Evolutionary conservation across 2,329 filamentous ascomycete species (phyloP), one percentile per base, ranked within the genome.

Genomic region (Grosmannia serpens): DNA sequence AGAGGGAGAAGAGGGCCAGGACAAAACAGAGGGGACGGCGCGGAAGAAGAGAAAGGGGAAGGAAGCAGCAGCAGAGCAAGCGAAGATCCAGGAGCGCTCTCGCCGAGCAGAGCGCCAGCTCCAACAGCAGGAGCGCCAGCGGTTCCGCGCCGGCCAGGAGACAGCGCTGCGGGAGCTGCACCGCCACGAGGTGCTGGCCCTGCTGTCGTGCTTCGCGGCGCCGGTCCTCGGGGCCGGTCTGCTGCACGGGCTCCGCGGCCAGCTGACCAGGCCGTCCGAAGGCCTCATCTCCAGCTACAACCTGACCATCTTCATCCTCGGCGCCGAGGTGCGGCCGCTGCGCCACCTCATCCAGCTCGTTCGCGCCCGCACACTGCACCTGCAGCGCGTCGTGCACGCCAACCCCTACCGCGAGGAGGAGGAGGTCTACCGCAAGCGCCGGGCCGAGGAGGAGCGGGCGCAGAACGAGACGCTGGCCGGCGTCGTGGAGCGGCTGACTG

Each of bases 271-370:
- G 2, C 89, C 88, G 0, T 91, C 90, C 0, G 91, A 95, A 69
- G 89, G 89, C 1, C 76, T 97, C 13, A 86, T 97, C 8, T 95
- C 90, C 5, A 89, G 96, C 70, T 95, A 92, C 73, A 96, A 96
- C 70, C 77, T 97, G 58, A 91, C 87, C 15, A 89, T 97, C 56
- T 97, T 96, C 70, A 76, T 96, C 3, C 79, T 96, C 22, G 89
- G 88, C 1, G 88, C 92, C 4, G 92, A 97, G 71, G 76, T 96
- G 31, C 85, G 89, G 3, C 92, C 92, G 0, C 75, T 91, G 54
- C 83, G 88, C 1, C 91, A 96, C 67, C 74, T 95, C 29, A 82
- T 96, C 62, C 89, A 86, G 67, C 81, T 96, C 66, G 79, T 95
- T 4, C 86, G 90, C 66, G 81, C 83, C 17, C 83, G 89, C 38